Conservation (phyloP, 441 rosid species). For the Erysimum pusillum region DNA sequence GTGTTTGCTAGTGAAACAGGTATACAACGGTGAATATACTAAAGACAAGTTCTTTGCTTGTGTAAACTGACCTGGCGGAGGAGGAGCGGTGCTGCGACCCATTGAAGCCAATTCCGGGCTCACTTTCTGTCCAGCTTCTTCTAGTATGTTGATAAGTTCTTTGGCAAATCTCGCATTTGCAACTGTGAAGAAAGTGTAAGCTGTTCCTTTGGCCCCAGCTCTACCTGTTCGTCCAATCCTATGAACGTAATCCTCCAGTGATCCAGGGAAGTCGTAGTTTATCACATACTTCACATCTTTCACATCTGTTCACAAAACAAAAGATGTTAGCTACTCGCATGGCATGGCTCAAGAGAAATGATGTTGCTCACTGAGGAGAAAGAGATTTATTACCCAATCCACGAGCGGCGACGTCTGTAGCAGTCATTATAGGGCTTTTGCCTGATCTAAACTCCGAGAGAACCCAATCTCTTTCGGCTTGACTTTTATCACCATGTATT, state of each 20-base stretch:
- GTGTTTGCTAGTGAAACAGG: too few relatives aligned
- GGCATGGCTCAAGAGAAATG: conserved; percentile 22
- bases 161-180: conserved; percentile 94
- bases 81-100: conserved; percentile 96
- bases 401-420: conserved; percentile 99
- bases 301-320: conserved; percentile 69
- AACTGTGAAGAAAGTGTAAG: conserved; percentile 94
- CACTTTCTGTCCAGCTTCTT: conserved; percentile 98
- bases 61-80: conserved; percentile 74
- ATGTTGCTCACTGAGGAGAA: neutral
- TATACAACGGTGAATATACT: too few relatives aligned
- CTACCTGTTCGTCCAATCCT: conserved; percentile 98
- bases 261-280: conserved; percentile 97
- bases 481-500: conserved; percentile 98
- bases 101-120: conserved; percentile 86
- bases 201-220: conserved; percentile 99
- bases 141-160: conserved; percentile 82
- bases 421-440: conserved; percentile 98
- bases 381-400: conserved; percentile 72
- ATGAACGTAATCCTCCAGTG: conserved; percentile 96
- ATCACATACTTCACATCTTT: conserved; percentile 93
- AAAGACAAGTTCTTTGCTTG: neutral
- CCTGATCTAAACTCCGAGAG: conserved; percentile 97
- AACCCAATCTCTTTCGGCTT: conserved; percentile 99
- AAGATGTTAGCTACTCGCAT: conserved; percentile 15